phyloP scores from a whole-genome alignment of 306 rosid genomes.

The Prunus salicina region DNA sequence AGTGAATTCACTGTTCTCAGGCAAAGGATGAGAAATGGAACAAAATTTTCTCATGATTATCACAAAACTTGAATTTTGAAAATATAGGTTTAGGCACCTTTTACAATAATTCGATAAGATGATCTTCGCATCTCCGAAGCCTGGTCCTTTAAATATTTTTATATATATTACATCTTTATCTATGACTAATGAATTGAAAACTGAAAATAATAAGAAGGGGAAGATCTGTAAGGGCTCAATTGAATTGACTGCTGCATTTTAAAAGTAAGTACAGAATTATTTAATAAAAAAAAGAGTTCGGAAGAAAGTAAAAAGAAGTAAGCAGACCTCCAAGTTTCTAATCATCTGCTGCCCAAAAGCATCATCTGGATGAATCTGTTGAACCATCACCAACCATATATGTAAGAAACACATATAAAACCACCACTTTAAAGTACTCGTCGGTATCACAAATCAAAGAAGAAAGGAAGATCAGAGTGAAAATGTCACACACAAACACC shows the following conservation, averaged over 20 bases:
- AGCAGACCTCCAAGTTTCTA: slow-evolving; percentile 79
- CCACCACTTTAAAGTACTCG: background rate
- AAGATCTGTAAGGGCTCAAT: background rate
- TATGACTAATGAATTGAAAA: background rate
- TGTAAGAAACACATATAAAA: background rate
- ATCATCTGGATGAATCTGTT: slow-evolving; percentile 90
- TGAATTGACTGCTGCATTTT: background rate
- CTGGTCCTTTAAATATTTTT: background rate
- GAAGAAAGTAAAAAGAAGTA: background rate
- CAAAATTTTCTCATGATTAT: background rate
- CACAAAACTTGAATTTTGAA: background rate
- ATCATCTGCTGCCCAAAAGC: slow-evolving; percentile 98
- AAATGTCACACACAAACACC: background rate
- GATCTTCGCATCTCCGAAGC: background rate
- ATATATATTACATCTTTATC: background rate
- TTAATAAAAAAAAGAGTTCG: background rate
- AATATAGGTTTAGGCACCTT: background rate
- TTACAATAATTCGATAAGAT: background rate
- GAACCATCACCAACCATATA: slow-evolving; percentile 27
- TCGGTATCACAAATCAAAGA: background rate
- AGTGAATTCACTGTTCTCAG: background rate
- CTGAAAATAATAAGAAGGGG: background rate
- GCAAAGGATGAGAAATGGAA: background rate
- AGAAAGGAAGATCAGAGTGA: background rate
- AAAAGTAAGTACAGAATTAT: background rate